Base-by-base conservation (phyloP, 2,329 filamentous ascomycete genomes). In the Ceratocystis colombiana region DNA sequence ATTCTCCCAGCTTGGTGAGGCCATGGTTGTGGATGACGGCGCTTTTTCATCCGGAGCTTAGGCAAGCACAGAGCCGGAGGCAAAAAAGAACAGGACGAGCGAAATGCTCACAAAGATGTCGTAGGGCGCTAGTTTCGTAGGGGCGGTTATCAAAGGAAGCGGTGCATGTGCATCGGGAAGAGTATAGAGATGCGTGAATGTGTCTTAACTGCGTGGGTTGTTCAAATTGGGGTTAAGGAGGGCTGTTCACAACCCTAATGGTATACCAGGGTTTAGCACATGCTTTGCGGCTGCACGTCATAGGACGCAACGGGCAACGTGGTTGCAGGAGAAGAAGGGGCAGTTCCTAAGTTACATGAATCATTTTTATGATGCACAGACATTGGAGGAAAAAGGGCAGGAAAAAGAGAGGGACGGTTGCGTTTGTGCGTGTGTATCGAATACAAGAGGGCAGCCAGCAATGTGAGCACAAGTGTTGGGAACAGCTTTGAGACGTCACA, bases 1-100 rank as follows among this genome's bases (percentile, higher is more conserved):
- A 77, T 85, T 80, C 72, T 87, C 84, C 73, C 82, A 84, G 6
- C 79, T 83, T 70, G 84, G 86, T 76, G 84, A 84, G 84, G 87
- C 87, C 82, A 86, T 87, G 74, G 72, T 79, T 74, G 65, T 25
- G 61, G 61, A 66, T 62, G 30, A 22, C 59, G 59, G 61, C 28
- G 37, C 30, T 63, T 66, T 63, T 20, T 48, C 61, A 57, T 62
- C 46, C 65, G 46, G 46, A 65, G 64, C 37, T 61, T 12, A 44
- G 20, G 41, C 28, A 64, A 64, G 25, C 53, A 30, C 50, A 7
- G 50, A 55, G 25, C 8, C 50, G 30, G 50, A 15, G 28, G 12
- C 50, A 10, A 22, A 53, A 25, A 25, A 55, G 22, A 6, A 30
- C 20, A 25, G 12, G 5, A 25, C 10, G 25, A 17, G 17, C 48